phyloP scores from a whole-genome alignment of 352 stramenopile species.

The Globisporangium nodosum region DNA sequence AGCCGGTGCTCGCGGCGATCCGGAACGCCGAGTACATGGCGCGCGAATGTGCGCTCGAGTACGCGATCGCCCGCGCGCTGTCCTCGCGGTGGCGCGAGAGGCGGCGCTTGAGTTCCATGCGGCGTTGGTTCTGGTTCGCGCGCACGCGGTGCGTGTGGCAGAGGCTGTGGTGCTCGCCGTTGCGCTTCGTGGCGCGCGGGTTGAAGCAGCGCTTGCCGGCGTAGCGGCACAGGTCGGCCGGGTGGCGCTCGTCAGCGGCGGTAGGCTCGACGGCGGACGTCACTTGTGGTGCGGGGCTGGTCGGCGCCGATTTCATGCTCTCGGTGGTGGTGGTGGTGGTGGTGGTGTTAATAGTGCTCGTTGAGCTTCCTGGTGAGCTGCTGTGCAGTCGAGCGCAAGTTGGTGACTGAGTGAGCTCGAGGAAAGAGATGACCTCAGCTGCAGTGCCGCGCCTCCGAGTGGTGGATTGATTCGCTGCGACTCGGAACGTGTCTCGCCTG shows the following conservation, averaged over 20 bases:
- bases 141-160: slow-evolving; percentile 19
- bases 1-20: too few species aligned
- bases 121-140: slow-evolving; percentile 18
- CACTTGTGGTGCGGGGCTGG: not conserved
- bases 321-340: not conserved
- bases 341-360: too few species aligned
- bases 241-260: not conserved
- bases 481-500: too few species aligned
- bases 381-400: too few species aligned
- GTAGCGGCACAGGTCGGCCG: slow-evolving; percentile 12
- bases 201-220: slow-evolving; percentile 15
- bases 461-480: too few species aligned
- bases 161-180: slow-evolving; percentile 18
- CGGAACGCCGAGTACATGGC: too few species aligned
- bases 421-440: too few species aligned
- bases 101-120: slow-evolving; percentile 15
- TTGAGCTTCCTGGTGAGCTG: too few species aligned
- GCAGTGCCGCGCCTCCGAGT: too few species aligned
- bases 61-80: not conserved
- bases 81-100: not conserved
- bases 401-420: too few species aligned
- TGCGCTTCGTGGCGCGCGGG: slow-evolving; percentile 14
- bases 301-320: not conserved
- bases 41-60: too few species aligned
- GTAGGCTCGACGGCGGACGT: not conserved